Percentiles rank a stretch among this genome's conserved stretches.
phyloP scores from a whole-genome alignment of 345 rosid species.

The Salix udensis region DNA sequence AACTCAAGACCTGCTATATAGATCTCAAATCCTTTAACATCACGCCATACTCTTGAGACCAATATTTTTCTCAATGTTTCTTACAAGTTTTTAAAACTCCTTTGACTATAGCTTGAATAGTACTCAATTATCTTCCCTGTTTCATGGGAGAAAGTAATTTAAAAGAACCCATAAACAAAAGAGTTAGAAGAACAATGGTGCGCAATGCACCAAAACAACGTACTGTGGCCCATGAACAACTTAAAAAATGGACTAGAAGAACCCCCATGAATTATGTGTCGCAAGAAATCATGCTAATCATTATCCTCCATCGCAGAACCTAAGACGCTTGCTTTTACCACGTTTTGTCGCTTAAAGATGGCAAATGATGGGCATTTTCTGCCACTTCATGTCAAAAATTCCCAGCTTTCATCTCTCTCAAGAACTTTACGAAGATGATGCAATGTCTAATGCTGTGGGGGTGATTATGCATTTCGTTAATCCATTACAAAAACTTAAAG shows the following conservation, averaged over 20 bases:
- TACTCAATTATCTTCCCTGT: background rate
- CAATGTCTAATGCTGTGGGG: background rate
- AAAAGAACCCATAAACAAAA: background rate
- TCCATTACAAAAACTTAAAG: background rate
- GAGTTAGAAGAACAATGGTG: conserved; percentile 3
- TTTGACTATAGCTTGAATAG: conserved; percentile 1
- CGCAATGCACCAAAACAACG: background rate
- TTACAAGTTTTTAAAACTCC: no score
- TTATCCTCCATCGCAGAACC: conserved; percentile 13
- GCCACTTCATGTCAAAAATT: background rate
- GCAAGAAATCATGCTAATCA: conserved; percentile 3
- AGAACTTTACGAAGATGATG: background rate
- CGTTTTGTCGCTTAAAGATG: conserved; percentile 28
- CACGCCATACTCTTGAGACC: rapidly evolving
- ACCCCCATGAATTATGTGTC: background rate
- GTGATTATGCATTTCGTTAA: background rate
- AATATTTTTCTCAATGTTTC: background rate
- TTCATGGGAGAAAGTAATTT: conserved; percentile 1
- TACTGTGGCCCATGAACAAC: background rate
- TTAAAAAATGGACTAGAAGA: background rate
- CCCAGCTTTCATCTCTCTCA: background rate
- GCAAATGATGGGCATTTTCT: background rate
- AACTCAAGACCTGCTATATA: no score
- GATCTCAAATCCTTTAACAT: rapidly evolving
- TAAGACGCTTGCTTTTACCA: conserved; percentile 21